Evolutionary conservation across 257 asterid species (phyloP), one percentile per base, ranked within the genome.

Genomic region (Ligustrum vulgare): DNA sequence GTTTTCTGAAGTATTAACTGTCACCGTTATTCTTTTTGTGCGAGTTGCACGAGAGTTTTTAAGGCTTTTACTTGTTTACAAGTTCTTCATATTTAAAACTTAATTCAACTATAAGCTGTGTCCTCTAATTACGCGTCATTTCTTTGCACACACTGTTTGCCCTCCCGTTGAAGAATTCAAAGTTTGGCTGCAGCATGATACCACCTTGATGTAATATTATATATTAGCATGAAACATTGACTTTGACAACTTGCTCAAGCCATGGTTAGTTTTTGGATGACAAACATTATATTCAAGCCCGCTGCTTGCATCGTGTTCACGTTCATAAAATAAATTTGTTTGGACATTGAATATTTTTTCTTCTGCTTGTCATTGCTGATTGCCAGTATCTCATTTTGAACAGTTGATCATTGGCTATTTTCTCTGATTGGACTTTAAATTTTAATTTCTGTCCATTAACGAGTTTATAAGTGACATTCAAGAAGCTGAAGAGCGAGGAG

Each of bases 271-370:
- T 18, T 6, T 32, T 37, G 63, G 43, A 69, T 35, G 51, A 58
- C 23, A 64, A 18, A 69, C 34, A 67, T 18, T 58, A 73, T 74
- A 13, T 45, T 22, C 39, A 31, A 25, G 34, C 43, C 45, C 37
- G 7, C 51, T 49, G 63, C 23, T 49, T 65, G 67, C 47, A 39
- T 72, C 54, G 32, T 65, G 71, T 47, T 51, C 67, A 5, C 62
- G 76, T 62, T 72, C 72, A 60, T 56, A 64, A 69, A 20, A 45
- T 43, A 69, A 70, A 43, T 33, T 36, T 74, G 51, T 75, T 73
- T 39, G 12, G 35, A 13, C 20, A 11, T 4, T 37, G 54, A 65
- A 54, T 20, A n/a, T 70, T 12, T 51, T 51, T 16, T 8, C 56
- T 76, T 70, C 13, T 66, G 31, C 75, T 75, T 65, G 34, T 75